A percentile compares a stretch with the other conserved stretches of the same genome.
Conservation (phyloP, 2,329 filamentous ascomycete genomes). For the Aspergillus pseudoviridinutans region DNA sequence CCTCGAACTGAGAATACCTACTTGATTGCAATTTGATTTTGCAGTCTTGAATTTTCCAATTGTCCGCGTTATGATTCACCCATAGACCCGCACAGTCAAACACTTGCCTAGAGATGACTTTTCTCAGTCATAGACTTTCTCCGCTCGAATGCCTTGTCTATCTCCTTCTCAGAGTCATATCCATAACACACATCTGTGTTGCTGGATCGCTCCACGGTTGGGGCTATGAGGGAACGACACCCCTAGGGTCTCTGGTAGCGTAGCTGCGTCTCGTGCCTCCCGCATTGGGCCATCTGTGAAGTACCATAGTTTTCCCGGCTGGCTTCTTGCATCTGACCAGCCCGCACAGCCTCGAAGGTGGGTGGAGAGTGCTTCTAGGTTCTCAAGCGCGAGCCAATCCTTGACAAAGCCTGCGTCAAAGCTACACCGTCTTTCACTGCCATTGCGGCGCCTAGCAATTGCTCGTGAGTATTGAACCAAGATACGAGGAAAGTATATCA, state of each 20-base stretch:
- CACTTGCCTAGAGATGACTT: too few species aligned
- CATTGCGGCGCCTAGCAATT: slow-evolving; percentile 38
- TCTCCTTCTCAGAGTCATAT: slow-evolving; percentile 43
- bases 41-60: too few species aligned
- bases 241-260: slow-evolving; percentile 40
- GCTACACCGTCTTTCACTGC: slow-evolving; percentile 43
- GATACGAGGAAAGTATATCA: too few species aligned
- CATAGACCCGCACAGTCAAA: too few species aligned
- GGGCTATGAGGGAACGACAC: slow-evolving; percentile 36
- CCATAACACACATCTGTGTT: slow-evolving; percentile 47
- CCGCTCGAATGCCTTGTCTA: slow-evolving; percentile 21
- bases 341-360: slow-evolving; percentile 37
- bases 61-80: too few species aligned
- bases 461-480: too few species aligned
- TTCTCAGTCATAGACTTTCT: too few species aligned
- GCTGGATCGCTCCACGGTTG: slow-evolving; percentile 48
- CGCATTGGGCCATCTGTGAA: slow-evolving; percentile 43
- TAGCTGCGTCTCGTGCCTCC: slow-evolving; percentile 40
- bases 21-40: too few species aligned
- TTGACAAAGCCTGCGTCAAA: slow-evolving; percentile 29
- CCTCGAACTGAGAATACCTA: too few species aligned
- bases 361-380: slow-evolving; percentile 31
- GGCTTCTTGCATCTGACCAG: slow-evolving; percentile 42
- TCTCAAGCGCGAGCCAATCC: slow-evolving; percentile 23
- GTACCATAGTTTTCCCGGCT: slow-evolving; percentile 47